Base-by-base conservation (phyloP, 129 eudicot species). In the Flaveria linearis region DNA sequence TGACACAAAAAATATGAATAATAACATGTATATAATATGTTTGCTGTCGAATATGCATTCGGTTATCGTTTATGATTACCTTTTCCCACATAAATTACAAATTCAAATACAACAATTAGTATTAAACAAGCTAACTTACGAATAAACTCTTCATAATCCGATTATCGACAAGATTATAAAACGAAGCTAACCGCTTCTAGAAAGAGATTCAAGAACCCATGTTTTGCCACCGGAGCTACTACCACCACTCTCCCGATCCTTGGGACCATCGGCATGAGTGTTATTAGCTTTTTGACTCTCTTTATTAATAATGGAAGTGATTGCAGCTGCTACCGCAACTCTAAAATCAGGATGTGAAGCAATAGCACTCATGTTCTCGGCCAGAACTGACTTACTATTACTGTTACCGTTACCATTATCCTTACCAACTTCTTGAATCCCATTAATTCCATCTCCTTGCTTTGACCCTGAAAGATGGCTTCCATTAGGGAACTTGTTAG, bases 281-380 rank as follows among this genome's bases (percentile, higher is more conserved):
- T 9, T 50, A 49, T 70, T 64, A 78, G 61, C 84, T 60, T 77
- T 71, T 82, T 87, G 88, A 82, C 74, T 80, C 67, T 92, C 96
- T 76, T 89, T 85, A 87, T 87, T 92, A 51, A 89, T 89, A 58
- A 88, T 80, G 1, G 96, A 92, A 9, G 97, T 87, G 69, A 92
- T 89, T 17, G 97, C 97, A 1, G 97, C 97, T 42, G 97, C 97
- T 18, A 91, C 97, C 16, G 97, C 97, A 74, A 92, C 97, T 89
- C 92, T 87, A 84, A 92, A 89, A 76, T 89, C 89, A 66, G 97
- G 97, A 82, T 92, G 96, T 36, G 88, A 84, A 76, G 97, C 88
- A 70, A 92, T 86, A 39, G 90, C 92, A 80, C 88, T 92, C 87
- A 87, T 81, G 61, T 92, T 89, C 33, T 91, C 97, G 58, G 86